Percentiles rank a stretch among this genome's conserved stretches.
Evolutionary conservation across 768 basidiomycete species (phyloP).

Genomic region (Suillus placidus): DNA sequence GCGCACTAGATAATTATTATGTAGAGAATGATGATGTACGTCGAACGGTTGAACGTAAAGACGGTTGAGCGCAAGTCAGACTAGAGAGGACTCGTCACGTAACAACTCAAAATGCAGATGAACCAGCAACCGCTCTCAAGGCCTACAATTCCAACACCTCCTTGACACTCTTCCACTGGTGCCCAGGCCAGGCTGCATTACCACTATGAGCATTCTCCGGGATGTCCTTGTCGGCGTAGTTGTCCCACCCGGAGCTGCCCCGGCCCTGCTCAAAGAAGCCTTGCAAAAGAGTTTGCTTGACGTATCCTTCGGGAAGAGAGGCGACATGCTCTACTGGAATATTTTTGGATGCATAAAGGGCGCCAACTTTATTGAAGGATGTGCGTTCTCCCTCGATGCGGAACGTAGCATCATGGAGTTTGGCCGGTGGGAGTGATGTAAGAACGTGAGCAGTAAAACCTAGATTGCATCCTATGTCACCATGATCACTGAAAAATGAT

Average conservation of each 20-base stretch:
- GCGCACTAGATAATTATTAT: neutral
- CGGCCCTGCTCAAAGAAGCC: constrained; percentile 31
- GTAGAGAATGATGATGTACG: constrained; percentile 1
- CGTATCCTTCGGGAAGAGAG: constrained; percentile 32
- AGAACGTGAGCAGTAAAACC: constrained; percentile 40
- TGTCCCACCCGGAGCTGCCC: constrained; percentile 39
- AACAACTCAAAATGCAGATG: neutral
- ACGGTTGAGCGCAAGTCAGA: constrained; percentile 11
- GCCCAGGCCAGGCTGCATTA: constrained; percentile 37
- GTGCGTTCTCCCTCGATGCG: constrained; percentile 40
- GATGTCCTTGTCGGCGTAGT: constrained; percentile 31
- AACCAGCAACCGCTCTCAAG: neutral
- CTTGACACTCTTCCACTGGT: constrained; percentile 34
- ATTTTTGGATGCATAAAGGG: constrained; percentile 28
- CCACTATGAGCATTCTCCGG: constrained; percentile 33
- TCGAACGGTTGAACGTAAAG: constrained; percentile 8
- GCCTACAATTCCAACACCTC: constrained; percentile 30
- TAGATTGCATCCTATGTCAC: constrained; percentile 13
- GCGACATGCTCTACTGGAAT: constrained; percentile 24
- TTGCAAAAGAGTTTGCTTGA: constrained; percentile 36
- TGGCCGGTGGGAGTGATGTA: constrained; percentile 30
- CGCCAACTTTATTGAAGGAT: constrained; percentile 28
- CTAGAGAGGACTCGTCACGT: constrained; percentile 2
- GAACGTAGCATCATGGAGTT: constrained; percentile 35
- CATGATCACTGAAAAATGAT: constrained; percentile 14